phyloP scores from a whole-genome alignment of 495 filamentous ascomycete genomes.

The Pyrenopolyporus hunteri region DNA sequence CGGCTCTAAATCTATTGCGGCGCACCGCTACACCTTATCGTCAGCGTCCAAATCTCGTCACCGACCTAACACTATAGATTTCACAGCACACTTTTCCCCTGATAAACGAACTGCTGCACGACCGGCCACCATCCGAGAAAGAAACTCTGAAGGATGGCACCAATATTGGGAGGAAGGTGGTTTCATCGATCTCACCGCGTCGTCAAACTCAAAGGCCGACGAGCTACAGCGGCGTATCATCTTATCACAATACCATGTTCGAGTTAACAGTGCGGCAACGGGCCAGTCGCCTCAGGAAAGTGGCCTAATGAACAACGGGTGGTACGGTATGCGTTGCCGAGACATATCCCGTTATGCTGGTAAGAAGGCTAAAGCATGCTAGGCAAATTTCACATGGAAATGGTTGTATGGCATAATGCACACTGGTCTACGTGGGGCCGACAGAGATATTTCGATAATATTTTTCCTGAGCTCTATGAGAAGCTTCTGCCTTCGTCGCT shows the following conservation, averaged over 20 bases:
- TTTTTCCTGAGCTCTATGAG: conserved; percentile 48
- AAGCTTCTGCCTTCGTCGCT: conserved; percentile 50
- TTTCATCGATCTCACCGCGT: conserved; percentile 54
- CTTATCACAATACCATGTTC: conserved; percentile 55
- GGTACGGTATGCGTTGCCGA: conserved; percentile 43
- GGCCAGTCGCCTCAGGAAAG: conserved; percentile 50
- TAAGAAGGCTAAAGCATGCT: background rate
- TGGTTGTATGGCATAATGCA: conserved; percentile 53
- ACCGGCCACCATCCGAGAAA: conserved; percentile 19
- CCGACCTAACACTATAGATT: conserved; percentile 18
- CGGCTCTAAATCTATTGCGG: conserved; percentile 17
- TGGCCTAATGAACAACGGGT: conserved; percentile 52
- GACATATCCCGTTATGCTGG: background rate
- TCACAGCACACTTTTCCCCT: conserved; percentile 34
- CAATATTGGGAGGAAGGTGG: conserved; percentile 54
- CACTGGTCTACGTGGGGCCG: conserved; percentile 54
- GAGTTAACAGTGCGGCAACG: conserved; percentile 50
- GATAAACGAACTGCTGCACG: conserved; percentile 17
- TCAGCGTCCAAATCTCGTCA: conserved; percentile 7
- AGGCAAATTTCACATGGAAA: conserved; percentile 46
- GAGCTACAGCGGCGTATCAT: conserved; percentile 58
- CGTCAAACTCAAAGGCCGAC: conserved; percentile 46
- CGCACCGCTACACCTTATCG: conserved; percentile 31
- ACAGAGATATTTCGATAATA: conserved; percentile 46
- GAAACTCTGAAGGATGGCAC: conserved; percentile 42